Evolutionary conservation across 1,284 basidiomycete genomes (phyloP), one percentile per base, ranked within the genome.

Genomic region (Cryptococcus sp.): DNA sequence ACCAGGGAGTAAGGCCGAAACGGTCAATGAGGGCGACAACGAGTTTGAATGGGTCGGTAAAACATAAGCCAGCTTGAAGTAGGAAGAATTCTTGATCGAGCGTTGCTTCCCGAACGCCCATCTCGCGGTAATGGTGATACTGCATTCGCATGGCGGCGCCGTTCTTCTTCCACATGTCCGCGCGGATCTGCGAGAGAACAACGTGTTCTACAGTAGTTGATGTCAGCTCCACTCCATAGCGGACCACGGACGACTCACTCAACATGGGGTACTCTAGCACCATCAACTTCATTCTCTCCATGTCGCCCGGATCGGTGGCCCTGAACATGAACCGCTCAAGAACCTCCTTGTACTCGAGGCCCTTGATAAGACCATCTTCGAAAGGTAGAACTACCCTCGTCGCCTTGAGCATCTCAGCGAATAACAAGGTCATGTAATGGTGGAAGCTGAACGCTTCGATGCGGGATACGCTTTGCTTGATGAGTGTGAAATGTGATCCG

Each of bases 11-110:
- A 3, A 99, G 82, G 25, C 87, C 87, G 77, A 95, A 99, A 10
- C 94, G 88, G 70, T 97, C 92, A 50, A 98, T 85, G 69, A 97
- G 85, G 62, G 88, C 87, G 62, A 91, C 86, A 58, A 98, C 81
- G 65, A 96, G 86, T 27, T 86, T 83, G 64, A 89, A 85, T 2
- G 91, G 90, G 58, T 93, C 88, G 47, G 93, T 82, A 43, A 90
- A 82, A 67, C 90, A 83, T 48, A 98, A 84, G 0, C 88, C 88
- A 0, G 88, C 85, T 79, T 98, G 95, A 5, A 99, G 82, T 59
- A 98, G 85, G 82, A 89, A 96, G 27, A 99, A 82, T 67, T 99
- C 95, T 75, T 98, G 93, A 77, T 99, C 95, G 75, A 95, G 94
- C 73, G 95, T 98, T 11, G 93, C 85, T 76, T 98, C 96, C 27